phyloP scores from a whole-genome alignment of 495 filamentous ascomycete species.

The Trichocladium uniseriatum region DNA sequence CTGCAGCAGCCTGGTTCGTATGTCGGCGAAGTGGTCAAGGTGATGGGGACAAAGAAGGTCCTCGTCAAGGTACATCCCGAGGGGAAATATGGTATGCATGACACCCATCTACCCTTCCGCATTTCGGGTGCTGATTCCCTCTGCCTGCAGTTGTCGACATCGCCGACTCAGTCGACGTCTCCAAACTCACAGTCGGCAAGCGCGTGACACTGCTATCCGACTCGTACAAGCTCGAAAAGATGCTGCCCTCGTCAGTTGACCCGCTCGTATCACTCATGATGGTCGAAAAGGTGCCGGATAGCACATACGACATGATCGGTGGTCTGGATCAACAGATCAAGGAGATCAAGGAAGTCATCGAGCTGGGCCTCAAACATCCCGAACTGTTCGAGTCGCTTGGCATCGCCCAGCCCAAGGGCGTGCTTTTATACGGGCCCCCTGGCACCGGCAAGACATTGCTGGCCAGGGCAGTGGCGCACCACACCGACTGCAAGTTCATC shows the following conservation, averaged over 20 bases:
- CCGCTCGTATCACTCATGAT: conserved; percentile 99
- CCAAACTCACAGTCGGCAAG: conserved; percentile 94
- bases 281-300: conserved; percentile 99
- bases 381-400: conserved; percentile 98
- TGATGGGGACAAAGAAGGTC: conserved; percentile 99
- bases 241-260: conserved; percentile 94
- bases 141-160: conserved; percentile 77
- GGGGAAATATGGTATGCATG: conserved; percentile 89
- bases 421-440: conserved; percentile 91
- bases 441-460: conserved; percentile 96
- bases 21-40: conserved; percentile 97
- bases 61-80: conserved; percentile 98
- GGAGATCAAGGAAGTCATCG: conserved; percentile 99
- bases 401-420: conserved; percentile 96
- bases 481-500: conserved; percentile 98
- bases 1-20: conserved; percentile 97
- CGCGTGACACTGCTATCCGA: conserved; percentile 94
- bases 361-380: conserved; percentile 95
- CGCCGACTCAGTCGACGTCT: conserved; percentile 84
- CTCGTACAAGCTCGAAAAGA: conserved; percentile 95
- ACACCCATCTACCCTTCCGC: not conserved
- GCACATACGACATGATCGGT: conserved; percentile 99
- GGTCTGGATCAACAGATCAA: conserved; percentile 99
- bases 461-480: conserved; percentile 91
- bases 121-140: conserved; percentile 3